Conservation (phyloP, 257 asterid genomes). For the Misopates orontium region DNA sequence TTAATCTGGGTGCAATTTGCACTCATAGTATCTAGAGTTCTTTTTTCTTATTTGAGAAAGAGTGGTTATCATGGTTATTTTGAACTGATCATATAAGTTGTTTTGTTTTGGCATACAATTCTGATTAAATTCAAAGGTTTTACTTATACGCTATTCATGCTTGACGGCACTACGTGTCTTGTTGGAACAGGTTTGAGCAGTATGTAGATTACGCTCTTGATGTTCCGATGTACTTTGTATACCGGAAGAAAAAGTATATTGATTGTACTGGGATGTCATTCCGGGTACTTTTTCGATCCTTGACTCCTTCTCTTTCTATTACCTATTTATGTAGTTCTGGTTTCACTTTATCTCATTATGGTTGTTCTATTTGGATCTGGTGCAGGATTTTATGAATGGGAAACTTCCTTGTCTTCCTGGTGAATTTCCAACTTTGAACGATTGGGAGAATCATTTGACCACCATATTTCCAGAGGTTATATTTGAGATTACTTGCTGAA, state of each 20-base stretch:
- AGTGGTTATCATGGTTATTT: too few species aligned
- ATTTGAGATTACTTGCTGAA: slow-evolving; percentile 28
- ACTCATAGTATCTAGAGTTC: too few species aligned
- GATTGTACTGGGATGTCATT: slow-evolving; percentile 91
- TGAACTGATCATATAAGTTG: too few species aligned
- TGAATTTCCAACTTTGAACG: slow-evolving; percentile 83
- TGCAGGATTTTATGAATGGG: slow-evolving; percentile 95
- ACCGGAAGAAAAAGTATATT: slow-evolving; percentile 76
- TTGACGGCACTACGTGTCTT: slow-evolving; percentile 25
- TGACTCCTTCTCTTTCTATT: slow-evolving; percentile 20
- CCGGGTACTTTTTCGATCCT: slow-evolving; percentile 55
- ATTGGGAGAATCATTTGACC: slow-evolving; percentile 98
- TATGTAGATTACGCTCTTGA: slow-evolving; percentile 98
- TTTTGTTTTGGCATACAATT: neutral
- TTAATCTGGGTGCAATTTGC: too few species aligned
- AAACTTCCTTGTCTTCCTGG: slow-evolving; percentile 88
- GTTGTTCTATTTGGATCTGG: slow-evolving; percentile 23
- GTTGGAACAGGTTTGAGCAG: slow-evolving; percentile 78
- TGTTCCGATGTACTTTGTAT: slow-evolving; percentile 98
- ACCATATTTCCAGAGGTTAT: slow-evolving; percentile 96
- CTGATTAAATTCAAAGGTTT: slow-evolving; percentile 5
- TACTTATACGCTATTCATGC: slow-evolving; percentile 20
- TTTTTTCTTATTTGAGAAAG: too few species aligned
- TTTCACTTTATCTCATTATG: neutral
- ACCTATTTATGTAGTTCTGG: slow-evolving; percentile 5